phyloP scores from a whole-genome alignment of 192 early-diverging fungal genomes.

The Coemansia asiatica region DNA sequence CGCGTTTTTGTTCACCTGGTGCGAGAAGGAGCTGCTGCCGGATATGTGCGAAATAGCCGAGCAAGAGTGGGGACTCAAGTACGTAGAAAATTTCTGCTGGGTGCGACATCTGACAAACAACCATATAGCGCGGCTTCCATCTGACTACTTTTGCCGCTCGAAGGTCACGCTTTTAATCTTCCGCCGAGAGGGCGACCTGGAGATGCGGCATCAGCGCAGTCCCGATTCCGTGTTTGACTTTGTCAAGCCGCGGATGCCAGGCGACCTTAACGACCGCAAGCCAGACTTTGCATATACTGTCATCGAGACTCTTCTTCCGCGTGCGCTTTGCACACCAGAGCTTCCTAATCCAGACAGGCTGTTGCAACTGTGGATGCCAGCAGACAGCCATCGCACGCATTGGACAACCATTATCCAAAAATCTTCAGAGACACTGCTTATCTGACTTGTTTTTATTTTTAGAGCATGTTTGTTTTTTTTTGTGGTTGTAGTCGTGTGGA shows the following conservation, averaged over 20 bases:
- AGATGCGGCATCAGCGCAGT: conserved; percentile 89
- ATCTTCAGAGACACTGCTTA: neutral
- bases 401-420: conserved; percentile 50
- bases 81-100: conserved; percentile 98
- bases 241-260: conserved; percentile 69
- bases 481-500: neutral
- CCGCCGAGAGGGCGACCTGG: conserved; percentile 84
- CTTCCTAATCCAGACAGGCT: conserved; percentile 65
- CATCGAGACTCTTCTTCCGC: conserved; percentile 89
- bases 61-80: conserved; percentile 79
- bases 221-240: conserved; percentile 96
- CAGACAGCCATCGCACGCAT: conserved; percentile 46
- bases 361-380: conserved; percentile 74
- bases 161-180: conserved; percentile 90
- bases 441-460: neutral
- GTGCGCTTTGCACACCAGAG: conserved; percentile 63
- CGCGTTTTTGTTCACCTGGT: conserved; percentile 94
- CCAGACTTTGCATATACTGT: conserved; percentile 81
- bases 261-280: conserved; percentile 63
- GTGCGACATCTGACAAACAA: conserved; percentile 84
- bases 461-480: neutral
- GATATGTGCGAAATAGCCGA: conserved; percentile 72
- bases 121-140: conserved; percentile 66
- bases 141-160: conserved; percentile 79
- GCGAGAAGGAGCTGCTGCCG: conserved; percentile 89